These are phyloP conservation scores for Plectosphaerella plurivora DNA, from an alignment of 2,329 filamentous ascomycete species.

Conservation along the genomic window DNA sequence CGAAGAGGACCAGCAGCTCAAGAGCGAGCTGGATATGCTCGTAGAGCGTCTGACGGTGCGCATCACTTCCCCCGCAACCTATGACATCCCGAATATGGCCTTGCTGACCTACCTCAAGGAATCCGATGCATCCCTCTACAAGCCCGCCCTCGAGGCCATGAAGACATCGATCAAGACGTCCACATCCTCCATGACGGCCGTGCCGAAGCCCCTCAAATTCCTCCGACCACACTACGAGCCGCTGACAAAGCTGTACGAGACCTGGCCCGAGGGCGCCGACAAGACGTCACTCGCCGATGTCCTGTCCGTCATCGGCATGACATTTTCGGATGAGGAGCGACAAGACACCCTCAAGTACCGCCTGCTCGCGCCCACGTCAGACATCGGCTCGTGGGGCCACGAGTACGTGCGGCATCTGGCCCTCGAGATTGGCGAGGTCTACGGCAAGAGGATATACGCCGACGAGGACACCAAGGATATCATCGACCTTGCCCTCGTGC, in stretches of 20 bases:
- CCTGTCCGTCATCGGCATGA: constrained; percentile 97
- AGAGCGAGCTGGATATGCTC: constrained; percentile 96
- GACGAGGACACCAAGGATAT: constrained; percentile 83
- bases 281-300: constrained; percentile 92
- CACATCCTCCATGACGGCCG: constrained; percentile 98
- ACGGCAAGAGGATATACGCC: constrained; percentile 78
- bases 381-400: constrained; percentile 96
- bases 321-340: constrained; percentile 92
- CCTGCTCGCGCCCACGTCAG: constrained; percentile 80
- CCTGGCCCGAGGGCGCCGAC: constrained; percentile 79
- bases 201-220: constrained; percentile 97
- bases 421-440: constrained; percentile 92
- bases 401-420: constrained; percentile 96
- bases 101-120: constrained; percentile 47
- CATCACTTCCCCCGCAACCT: constrained; percentile 6
- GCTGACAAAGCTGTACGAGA: constrained; percentile 80
- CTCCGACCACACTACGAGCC: constrained; percentile 93
- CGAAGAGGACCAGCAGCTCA: constrained; percentile 97
- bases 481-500: constrained; percentile 73
- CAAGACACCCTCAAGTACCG: constrained; percentile 96
- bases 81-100: background rate
- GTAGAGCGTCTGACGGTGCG: constrained; percentile 87
- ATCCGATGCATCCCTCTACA: constrained; percentile 81
- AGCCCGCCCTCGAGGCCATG: constrained; percentile 89
- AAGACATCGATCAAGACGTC: constrained; percentile 99